These are phyloP conservation scores for Triangularia setosa DNA, from an alignment of 2,329 filamentous ascomycete species.

Conservation along the genomic window DNA sequence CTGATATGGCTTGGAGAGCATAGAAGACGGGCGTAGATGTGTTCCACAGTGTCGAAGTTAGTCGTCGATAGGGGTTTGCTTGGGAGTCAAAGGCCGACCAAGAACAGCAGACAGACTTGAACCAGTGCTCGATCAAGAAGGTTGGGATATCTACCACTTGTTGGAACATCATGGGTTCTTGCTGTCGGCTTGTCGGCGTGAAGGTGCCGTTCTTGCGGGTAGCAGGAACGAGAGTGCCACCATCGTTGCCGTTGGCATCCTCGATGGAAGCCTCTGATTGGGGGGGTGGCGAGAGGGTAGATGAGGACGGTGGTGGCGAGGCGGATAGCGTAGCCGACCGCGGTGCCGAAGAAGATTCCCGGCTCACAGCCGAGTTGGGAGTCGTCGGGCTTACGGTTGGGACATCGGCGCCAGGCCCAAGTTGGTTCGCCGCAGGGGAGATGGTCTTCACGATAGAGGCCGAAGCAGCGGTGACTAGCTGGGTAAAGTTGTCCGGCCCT, in stretches of 20 bases:
- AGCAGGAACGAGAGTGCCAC: conserved; percentile 4
- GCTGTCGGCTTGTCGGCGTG: background rate
- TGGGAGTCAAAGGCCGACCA: conserved; percentile 30
- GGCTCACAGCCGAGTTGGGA: background rate
- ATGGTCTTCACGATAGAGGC: conserved; percentile 22
- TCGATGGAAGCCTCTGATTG: conserved; percentile 6
- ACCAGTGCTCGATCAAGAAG: conserved; percentile 31
- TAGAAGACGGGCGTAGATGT: conserved; percentile 26
- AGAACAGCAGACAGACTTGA: conserved; percentile 28
- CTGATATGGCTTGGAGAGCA: conserved; percentile 28
- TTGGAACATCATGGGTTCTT: conserved; percentile 16
- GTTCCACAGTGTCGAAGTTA: conserved; percentile 26
- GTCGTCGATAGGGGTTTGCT: conserved; percentile 26
- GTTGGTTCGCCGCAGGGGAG: background rate
- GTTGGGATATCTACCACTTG: conserved; percentile 28
- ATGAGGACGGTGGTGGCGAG: conserved; percentile 13
- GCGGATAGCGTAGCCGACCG: conserved; percentile 6
- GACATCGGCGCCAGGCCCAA: background rate
- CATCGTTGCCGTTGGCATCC: background rate
- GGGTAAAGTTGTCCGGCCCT: conserved; percentile 26
- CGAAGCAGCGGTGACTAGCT: conserved; percentile 28
- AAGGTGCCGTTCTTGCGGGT: background rate
- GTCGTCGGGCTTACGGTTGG: background rate
- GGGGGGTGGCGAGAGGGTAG: conserved; percentile 11
- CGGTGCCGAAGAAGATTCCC: background rate